Conservation (phyloP, 2,329 filamentous ascomycete genomes). For the Leptodontidium sp. region DNA sequence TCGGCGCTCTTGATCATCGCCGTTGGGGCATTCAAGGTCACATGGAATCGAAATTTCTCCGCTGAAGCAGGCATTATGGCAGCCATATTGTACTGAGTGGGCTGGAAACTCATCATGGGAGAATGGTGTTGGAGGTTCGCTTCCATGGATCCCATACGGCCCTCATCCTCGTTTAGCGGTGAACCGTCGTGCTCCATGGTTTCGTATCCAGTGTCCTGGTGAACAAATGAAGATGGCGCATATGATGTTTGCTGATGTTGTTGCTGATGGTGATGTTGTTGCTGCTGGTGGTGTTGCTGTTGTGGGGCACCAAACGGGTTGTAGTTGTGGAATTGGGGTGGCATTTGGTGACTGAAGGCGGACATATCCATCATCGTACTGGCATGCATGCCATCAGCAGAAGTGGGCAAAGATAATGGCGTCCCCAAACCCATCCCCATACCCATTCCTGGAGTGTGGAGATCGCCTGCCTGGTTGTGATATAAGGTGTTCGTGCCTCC, state of each 20-base stretch:
- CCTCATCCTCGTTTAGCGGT: slow-evolving; percentile 67
- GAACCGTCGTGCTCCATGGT: slow-evolving; percentile 79
- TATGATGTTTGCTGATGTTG: slow-evolving; percentile 61
- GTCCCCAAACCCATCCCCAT: slow-evolving; percentile 65
- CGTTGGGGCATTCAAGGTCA: slow-evolving; percentile 90
- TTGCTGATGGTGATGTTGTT: slow-evolving; percentile 55
- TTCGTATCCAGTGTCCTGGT: slow-evolving; percentile 82
- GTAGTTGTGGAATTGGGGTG: slow-evolving; percentile 69
- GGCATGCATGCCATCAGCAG: slow-evolving; percentile 69
- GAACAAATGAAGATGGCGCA: slow-evolving; percentile 81
- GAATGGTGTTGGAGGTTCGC: slow-evolving; percentile 68
- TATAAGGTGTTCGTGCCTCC: slow-evolving; percentile 82
- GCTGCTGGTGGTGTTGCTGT: slow-evolving; percentile 51
- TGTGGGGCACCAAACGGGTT: slow-evolving; percentile 75
- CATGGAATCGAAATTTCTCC: slow-evolving; percentile 87
- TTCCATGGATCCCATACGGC: slow-evolving; percentile 64
- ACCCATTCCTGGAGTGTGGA: slow-evolving; percentile 86
- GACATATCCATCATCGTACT: slow-evolving; percentile 69
- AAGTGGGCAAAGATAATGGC: slow-evolving; percentile 79
- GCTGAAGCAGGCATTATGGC: slow-evolving; percentile 61
- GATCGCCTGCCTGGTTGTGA: slow-evolving; percentile 83
- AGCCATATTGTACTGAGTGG: slow-evolving; percentile 56
- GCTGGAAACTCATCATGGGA: slow-evolving; percentile 65
- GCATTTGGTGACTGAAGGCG: slow-evolving; percentile 64
- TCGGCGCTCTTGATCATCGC: slow-evolving; percentile 92